Base-by-base conservation (phyloP, 768 basidiomycete genomes). In the Mycena epipterygia region DNA sequence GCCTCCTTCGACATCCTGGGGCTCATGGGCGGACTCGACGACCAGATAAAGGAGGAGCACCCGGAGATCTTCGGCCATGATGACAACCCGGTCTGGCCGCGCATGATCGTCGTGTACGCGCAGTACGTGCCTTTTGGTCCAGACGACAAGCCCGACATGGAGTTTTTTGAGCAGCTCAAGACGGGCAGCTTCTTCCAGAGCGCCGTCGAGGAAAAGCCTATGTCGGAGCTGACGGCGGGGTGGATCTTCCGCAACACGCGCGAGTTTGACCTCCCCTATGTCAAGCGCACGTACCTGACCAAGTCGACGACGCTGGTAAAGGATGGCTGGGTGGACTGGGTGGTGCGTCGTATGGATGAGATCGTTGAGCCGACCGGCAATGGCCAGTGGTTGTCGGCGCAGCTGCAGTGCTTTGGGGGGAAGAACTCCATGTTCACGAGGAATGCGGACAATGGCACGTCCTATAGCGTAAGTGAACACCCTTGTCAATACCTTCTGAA, bases 231-330 rank as follows among this genome's bases (percentile, higher is more conserved):
- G 46, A 70, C 63, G 39, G 42, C 62, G 49, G 42, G 42, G 37
- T 70, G 68, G 68, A 59, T 70, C 33, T 70, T 70, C 68, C 68
- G 62, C 63, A 64, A 70, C 68, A 49, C 55, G 46, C 61, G 68
- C 56, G 68, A 70, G 56, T 70, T 70, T 33, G 63, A 70, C 41
- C 42, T 59, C 29, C 68, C 63, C n/a, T 70, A 70, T 48, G 63
- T 70, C 39, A 70, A 70, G 63, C 68, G 68, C 25, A 65, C 63
- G 55, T 70, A 70, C 51, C 27, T 65, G 55, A 70, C 68, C 7
- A 64, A 65, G 6, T 70, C 68, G 56, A 70, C 32, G 46, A 58
- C 55, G 55, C 39, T 70, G 25, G 56, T 59, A 13, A 70, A 65
- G 49, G 63, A 70, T 30, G 62, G 68, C 17, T 70, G 68, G 68